Evolutionary conservation across 768 basidiomycete species (phyloP).

Genomic region (Mycena sanguinolenta): DNA sequence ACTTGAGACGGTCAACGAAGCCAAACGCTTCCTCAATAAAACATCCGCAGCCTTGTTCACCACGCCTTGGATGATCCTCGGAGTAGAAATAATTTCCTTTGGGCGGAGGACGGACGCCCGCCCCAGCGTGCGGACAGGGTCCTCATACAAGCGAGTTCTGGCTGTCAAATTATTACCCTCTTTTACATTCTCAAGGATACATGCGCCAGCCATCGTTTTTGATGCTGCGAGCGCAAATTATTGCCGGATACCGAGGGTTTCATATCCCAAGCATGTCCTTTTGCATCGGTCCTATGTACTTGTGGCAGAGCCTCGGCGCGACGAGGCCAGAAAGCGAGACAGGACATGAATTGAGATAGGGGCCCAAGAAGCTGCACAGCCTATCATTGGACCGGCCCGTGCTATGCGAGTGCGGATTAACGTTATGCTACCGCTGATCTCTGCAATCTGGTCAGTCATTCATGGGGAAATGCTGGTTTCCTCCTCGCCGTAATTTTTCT

Average conservation of each 20-base stretch:
- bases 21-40: background rate
- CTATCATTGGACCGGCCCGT: no score
- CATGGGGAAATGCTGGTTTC: no score
- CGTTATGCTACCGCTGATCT: no score
- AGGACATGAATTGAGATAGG: no score
- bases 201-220: background rate
- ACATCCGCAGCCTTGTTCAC: background rate
- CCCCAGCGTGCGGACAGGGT: background rate
- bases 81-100: constrained; percentile 10
- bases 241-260: background rate
- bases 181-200: background rate
- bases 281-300: no score
- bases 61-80: constrained; percentile 21
- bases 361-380: no score
- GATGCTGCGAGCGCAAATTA: no score
- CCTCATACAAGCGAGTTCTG: constrained; percentile 3
- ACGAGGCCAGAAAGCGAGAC: no score
- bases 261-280: background rate
- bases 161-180: constrained; percentile 33
- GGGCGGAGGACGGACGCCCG: constrained; percentile 25
- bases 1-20: background rate
- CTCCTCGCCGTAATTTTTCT: no score
- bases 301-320: no score
- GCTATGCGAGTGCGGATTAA: no score
- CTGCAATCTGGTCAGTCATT: no score